These are phyloP conservation scores for Phytophthora aleatoria DNA, from an alignment of 352 stramenopile genomes.

Conservation along the genomic window DNA sequence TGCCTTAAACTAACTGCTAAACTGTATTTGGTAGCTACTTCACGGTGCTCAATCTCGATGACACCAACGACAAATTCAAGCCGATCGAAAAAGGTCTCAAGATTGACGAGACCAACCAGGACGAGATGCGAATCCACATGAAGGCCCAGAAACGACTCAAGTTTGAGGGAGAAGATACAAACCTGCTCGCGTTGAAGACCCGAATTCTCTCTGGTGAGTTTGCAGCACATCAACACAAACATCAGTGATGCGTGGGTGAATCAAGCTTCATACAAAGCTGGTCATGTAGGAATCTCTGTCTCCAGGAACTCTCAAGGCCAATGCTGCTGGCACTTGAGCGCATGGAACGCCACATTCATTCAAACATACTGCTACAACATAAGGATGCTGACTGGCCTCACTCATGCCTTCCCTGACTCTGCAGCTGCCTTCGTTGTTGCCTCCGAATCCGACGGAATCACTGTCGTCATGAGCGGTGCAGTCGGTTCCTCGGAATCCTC, in stretches of 20 bases:
- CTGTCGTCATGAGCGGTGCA: slow-evolving; percentile 24
- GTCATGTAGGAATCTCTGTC: no score
- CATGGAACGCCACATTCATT: slow-evolving; percentile 9
- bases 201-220: slow-evolving; percentile 18
- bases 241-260: slow-evolving; percentile 20
- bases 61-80: slow-evolving; percentile 27
- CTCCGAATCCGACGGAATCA: not conserved
- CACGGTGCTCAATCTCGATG: slow-evolving; percentile 50
- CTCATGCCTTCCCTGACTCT: slow-evolving; percentile 4
- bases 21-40: slow-evolving; percentile 32
- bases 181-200: slow-evolving; percentile 35
- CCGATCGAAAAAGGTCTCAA: slow-evolving; percentile 40
- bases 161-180: slow-evolving; percentile 47
- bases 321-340: no score
- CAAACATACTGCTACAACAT: slow-evolving; percentile 17
- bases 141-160: slow-evolving; percentile 52
- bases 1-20: not conserved
- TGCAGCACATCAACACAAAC: slow-evolving; percentile 20
- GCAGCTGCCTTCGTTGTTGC: not conserved
- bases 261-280: not conserved
- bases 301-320: no score
- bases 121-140: slow-evolving; percentile 41
- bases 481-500: slow-evolving; percentile 20
- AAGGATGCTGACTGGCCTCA: not conserved
- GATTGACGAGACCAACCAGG: slow-evolving; percentile 35